Evolutionary conservation across 2,329 filamentous ascomycete genomes (phyloP), one percentile per base, ranked within the genome.

Genomic region (Fusarium robinianum): DNA sequence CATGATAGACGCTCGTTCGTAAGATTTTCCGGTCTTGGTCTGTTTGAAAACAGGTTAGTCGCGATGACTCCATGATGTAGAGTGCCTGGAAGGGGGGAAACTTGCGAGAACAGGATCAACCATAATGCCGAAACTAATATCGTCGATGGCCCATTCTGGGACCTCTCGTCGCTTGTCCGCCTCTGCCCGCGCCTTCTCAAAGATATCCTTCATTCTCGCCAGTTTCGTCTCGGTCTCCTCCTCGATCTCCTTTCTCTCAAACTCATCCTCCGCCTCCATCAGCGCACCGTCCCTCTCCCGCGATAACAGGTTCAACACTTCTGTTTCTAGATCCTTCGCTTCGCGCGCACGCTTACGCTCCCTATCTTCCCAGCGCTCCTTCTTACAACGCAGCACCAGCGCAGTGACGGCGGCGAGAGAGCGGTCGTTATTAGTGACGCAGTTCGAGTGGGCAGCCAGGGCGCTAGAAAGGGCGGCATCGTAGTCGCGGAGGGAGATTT

Each of bases 21-120:
- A 99, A 2, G 87, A 94, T 53, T 91, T 88, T 9, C 94, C 94
- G 2, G 87, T 91, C 61, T 87, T 90, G 1, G 88, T 92, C 84
- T 74, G 67, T 57, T 48, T 11, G 8, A 15, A 16, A 3, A 15
- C 8, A 58, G 54, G 48, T 63, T 43, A 60, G 43, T 15, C 9
- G 24, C 17, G 8, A n/a, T 14, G 0, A 21, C 6, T 8, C 8
- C 11, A 11, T 16, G 15, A n/a, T 8, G 10, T 2, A 30, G 8
- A 31, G 5, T 10, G 23, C 17, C 33, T 6, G 51, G 24, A 2
- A 7, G 22, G 18, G 6, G 12, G 12, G 14, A 17, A 4, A 65
- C 75, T 65, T 61, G 79, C 78, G 29, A 81, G 66, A 12, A 82
- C 79, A 1, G 84, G 87, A 61, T 90, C 87, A 22, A 85, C 72